Evolutionary conservation across 345 rosid species (phyloP).

Genomic region (Aurinia saxatilis): DNA sequence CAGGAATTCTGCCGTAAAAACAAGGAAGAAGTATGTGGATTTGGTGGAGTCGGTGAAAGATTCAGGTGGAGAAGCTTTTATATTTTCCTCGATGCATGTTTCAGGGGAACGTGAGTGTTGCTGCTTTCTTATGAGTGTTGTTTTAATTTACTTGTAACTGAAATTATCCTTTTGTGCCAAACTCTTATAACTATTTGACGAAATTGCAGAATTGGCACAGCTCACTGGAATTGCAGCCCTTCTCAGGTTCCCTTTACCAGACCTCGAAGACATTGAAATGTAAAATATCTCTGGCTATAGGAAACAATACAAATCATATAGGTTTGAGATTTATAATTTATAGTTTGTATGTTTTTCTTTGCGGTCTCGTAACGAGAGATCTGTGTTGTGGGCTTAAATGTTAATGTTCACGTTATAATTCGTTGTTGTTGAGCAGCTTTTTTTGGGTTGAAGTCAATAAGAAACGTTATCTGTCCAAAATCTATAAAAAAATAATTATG

Average conservation of each 20-base stretch:
- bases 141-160: not conserved
- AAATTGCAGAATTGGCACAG: conserved; percentile 62
- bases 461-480: too few species aligned
- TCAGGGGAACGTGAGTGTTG: conserved; percentile 87
- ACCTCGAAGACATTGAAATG: conserved; percentile 96
- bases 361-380: not conserved
- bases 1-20: conserved; percentile 70
- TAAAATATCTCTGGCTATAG: conserved; percentile 23
- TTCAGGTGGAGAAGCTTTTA: conserved; percentile 66
- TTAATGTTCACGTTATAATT: too few species aligned
- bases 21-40: conserved; percentile 60
- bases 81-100: conserved; percentile 90
- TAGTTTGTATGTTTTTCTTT: not conserved
- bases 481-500: too few species aligned
- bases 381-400: not conserved
- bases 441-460: too few species aligned
- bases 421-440: too few species aligned
- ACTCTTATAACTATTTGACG: not conserved
- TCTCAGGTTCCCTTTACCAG: conserved; percentile 92
- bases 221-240: conserved; percentile 90
- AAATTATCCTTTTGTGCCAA: not conserved
- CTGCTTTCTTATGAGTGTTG: not conserved
- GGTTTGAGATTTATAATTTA: not conserved
- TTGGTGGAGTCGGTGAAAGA: conserved; percentile 71
- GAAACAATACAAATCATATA: not conserved